Conservation (phyloP, 305 asterid genomes). For the Fraxinus sp. region DNA sequence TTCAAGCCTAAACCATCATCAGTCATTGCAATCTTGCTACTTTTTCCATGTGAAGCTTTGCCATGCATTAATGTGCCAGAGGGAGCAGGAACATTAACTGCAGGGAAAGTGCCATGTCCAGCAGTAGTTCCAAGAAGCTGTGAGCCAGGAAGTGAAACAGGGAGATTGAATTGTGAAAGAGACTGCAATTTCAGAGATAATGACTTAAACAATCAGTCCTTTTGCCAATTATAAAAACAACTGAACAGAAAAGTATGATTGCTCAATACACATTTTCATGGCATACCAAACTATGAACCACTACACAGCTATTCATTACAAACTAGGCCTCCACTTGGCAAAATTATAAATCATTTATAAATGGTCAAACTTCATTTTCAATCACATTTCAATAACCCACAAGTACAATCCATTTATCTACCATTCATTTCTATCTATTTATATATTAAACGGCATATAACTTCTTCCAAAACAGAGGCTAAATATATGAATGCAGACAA, state of each 20-base stretch:
- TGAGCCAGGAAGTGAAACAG: constrained; percentile 76
- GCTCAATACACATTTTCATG: constrained; percentile 14
- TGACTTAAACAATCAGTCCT: constrained; percentile 17
- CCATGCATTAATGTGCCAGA: constrained; percentile 46
- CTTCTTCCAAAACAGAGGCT: neutral
- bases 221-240: constrained; percentile 8
- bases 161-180: constrained; percentile 97
- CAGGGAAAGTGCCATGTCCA: constrained; percentile 68
- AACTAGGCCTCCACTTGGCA: neutral
- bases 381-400: neutral
- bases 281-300: constrained; percentile 1
- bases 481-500: constrained; percentile 1
- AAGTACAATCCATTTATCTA: neutral
- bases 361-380: neutral
- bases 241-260: constrained; percentile 16
- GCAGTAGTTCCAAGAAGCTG: constrained; percentile 70
- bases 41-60: constrained; percentile 50
- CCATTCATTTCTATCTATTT: neutral
- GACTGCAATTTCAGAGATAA: constrained; percentile 59
- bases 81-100: constrained; percentile 33
- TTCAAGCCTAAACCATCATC: constrained; percentile 57
- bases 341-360: neutral
- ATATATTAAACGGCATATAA: neutral
- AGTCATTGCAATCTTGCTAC: constrained; percentile 46
- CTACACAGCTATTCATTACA: neutral